Evolutionary conservation across 1,284 basidiomycete genomes (phyloP).

Genomic region (Schizophyllum amplum): DNA sequence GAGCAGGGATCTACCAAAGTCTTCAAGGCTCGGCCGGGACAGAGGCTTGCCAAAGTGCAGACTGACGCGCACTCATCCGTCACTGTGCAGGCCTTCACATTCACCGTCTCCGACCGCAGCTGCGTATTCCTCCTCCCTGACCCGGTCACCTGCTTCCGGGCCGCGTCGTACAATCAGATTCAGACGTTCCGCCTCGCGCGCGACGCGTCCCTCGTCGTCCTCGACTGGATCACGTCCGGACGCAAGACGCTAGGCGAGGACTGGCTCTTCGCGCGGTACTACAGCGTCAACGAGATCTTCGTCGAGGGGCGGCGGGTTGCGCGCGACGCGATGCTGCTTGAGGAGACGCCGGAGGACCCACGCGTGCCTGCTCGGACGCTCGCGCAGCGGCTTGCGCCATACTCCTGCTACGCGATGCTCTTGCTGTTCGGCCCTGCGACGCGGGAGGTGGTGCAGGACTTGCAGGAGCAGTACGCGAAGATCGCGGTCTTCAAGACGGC

Average conservation of each 20-base stretch:
- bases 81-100: conserved; percentile 46
- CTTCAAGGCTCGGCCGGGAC: conserved; percentile 66
- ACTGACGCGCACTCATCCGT: conserved; percentile 12
- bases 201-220: conserved; percentile 58
- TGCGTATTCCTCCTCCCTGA: conserved; percentile 81
- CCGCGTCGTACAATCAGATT: conserved; percentile 74
- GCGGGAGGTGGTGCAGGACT: conserved; percentile 30
- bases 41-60: conserved; percentile 19
- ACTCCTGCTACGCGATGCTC: conserved; percentile 80
- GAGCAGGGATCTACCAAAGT: conserved; percentile 88
- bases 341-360: conserved; percentile 28
- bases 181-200: conserved; percentile 64
- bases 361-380: conserved; percentile 37
- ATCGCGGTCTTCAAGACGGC: conserved; percentile 55
- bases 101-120: conserved; percentile 41
- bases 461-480: conserved; percentile 42
- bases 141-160: conserved; percentile 85
- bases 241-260: conserved; percentile 74
- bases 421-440: conserved; percentile 65
- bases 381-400: conserved; percentile 60
- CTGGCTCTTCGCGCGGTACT: conserved; percentile 84
- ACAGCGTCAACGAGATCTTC: conserved; percentile 81
- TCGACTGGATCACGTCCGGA: conserved; percentile 92
- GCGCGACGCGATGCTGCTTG: conserved; percentile 71
- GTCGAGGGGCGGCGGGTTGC: conserved; percentile 56